phyloP scores from a whole-genome alignment of 2,329 filamentous ascomycete genomes.

The Stylonectria norvegica region DNA sequence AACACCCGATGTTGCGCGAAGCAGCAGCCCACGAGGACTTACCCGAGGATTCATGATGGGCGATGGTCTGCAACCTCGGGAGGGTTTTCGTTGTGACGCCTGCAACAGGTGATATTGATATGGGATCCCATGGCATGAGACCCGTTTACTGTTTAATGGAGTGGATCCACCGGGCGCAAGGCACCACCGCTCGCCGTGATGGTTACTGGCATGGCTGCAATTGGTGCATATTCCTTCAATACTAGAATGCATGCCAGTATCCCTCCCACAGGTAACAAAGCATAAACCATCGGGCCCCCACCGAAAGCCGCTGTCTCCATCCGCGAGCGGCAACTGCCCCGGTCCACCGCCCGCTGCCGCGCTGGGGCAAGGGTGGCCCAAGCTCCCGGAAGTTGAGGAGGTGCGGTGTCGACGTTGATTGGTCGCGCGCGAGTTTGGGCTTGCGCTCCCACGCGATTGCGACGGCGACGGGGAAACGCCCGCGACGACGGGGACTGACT shows the following conservation, averaged over 20 bases:
- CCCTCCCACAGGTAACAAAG: no score
- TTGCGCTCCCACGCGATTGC: slow-evolving; percentile 19
- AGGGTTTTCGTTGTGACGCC: neutral
- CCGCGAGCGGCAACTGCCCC: neutral
- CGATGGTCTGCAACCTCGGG: neutral
- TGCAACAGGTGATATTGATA: neutral
- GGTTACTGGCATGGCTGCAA: slow-evolving; percentile 25
- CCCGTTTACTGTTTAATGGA: no score
- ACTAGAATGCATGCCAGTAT: no score
- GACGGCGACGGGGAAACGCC: slow-evolving; percentile 22
- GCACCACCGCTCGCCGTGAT: no score
- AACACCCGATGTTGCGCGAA: no score
- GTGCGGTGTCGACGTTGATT: slow-evolving; percentile 19
- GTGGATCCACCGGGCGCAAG: no score
- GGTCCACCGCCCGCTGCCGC: slow-evolving; percentile 19
- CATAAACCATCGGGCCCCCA: no score
- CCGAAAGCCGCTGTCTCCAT: no score
- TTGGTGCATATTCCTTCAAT: slow-evolving; percentile 21
- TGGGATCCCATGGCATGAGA: no score
- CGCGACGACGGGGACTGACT: slow-evolving; percentile 10
- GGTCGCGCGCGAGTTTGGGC: slow-evolving; percentile 12
- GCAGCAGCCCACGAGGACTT: no score
- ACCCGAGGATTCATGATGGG: slow-evolving; percentile 31
- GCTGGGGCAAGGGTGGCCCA: slow-evolving; percentile 26
- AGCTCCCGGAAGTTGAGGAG: slow-evolving; percentile 30